Evolutionary conservation across 345 rosid species (phyloP).

Genomic region (Heritiera fomes): DNA sequence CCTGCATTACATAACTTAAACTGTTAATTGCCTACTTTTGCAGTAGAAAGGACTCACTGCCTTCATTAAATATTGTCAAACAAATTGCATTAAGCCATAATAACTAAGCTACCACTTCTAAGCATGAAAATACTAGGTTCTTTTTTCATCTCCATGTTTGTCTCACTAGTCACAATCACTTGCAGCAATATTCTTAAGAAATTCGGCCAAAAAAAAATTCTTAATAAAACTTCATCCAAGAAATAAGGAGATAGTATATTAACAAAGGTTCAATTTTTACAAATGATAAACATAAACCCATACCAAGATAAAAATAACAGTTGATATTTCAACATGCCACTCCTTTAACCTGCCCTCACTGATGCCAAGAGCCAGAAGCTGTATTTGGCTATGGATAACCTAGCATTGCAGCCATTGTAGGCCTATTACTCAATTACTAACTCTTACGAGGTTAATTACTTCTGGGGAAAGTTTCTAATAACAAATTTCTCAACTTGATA

Average conservation of each 20-base stretch:
- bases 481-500: not conserved
- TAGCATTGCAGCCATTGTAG: not conserved
- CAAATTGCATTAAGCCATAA: not conserved
- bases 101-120: not conserved
- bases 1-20: constrained; percentile 36
- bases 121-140: not conserved
- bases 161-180: not conserved
- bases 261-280: not conserved
- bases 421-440: not conserved
- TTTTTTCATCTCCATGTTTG: not conserved
- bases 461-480: not conserved
- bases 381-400: not conserved
- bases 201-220: not conserved
- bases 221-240: not conserved
- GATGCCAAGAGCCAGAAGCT: not conserved
- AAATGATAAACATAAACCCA: not conserved
- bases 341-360: constrained; percentile 10
- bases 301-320: not conserved
- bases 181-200: not conserved
- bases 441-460: not conserved
- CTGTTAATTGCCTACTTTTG: not conserved
- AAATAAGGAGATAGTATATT: not conserved
- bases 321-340: not conserved
- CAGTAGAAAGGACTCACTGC: not conserved
- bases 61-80: constrained; percentile 1